phyloP scores from a whole-genome alignment of 805 yeast species.

The Candida peoriensis region DNA sequence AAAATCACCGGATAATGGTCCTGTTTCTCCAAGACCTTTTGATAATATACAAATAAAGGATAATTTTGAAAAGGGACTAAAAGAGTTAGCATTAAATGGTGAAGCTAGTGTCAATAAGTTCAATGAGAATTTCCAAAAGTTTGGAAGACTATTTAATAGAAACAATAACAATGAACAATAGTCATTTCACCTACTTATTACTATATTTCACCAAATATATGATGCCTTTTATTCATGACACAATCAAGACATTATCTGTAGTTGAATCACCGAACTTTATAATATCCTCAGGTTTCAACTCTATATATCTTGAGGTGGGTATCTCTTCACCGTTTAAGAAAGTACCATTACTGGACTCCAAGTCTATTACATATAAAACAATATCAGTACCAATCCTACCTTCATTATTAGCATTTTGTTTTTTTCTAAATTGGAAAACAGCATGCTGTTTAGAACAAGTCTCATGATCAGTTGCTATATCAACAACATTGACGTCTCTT shows the following conservation, averaged over 20 bases:
- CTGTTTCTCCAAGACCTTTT: constrained; percentile 23
- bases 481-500: constrained; percentile 30
- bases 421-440: constrained; percentile 38
- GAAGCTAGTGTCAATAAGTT: constrained; percentile 60
- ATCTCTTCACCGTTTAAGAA: constrained; percentile 33
- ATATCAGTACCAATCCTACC: constrained; percentile 6
- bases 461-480: constrained; percentile 31
- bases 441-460: constrained; percentile 45
- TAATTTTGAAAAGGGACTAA: constrained; percentile 30
- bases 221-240: constrained; percentile 6
- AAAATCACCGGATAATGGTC: constrained; percentile 13
- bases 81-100: constrained; percentile 38
- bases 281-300: constrained; percentile 36
- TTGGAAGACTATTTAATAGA: constrained; percentile 54
- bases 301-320: constrained; percentile 37
- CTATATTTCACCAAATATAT: too few species aligned
- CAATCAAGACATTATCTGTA: constrained; percentile 26
- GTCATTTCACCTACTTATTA: too few species aligned
- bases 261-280: constrained; percentile 33
- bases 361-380: constrained; percentile 36
- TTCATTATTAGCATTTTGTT: constrained; percentile 1
- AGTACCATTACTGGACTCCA: constrained; percentile 46
- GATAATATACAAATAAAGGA: constrained; percentile 26
- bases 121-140: constrained; percentile 51
- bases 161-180: constrained; percentile 16